Base-by-base conservation (phyloP, 2,329 filamentous ascomycete species). In the Trichoderma koningiopsis region DNA sequence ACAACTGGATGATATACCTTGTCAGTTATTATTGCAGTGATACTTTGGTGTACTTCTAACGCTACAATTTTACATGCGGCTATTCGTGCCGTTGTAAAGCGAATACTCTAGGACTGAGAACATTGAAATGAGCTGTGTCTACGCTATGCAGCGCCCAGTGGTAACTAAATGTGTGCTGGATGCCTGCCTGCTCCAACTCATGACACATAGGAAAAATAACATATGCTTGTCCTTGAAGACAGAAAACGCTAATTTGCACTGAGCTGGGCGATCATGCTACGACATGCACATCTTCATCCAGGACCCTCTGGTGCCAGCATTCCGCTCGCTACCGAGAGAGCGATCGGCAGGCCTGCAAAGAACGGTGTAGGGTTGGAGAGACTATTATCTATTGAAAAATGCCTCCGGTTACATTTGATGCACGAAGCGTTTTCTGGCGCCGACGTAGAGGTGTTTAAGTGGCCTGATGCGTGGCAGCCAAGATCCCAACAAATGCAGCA, bases 401-500 rank as follows among this genome's bases (percentile, higher is more conserved):
- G 55, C 55, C 31, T 31, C 31, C 37, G n/a, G 55, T 31, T 58
- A 35, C n/a, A 33, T 37, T 37, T 19, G 16, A 43, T n/a, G 40
- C 40, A 43, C 40, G 40, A 19, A 19, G 19, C 16, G 16, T 19
- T 43, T 37, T 37, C 55, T 58, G 55, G n/a, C 55, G 33, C 33
- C 22, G 11, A 59, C 35, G 35, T 24, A 10, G 40, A 40, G 57
- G 33, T 59, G 33, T 8, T 57, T 5, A 57, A 33, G 29, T 57
- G 27, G 29, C 27, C 35, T 35, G 11, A 43, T 37, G 27, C 37
- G n/a, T 35, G 29, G 53, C 49, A 64, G 33, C 24, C 33, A 37
- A 27, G 22, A 13, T 40, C 64, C 55, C 64, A 67, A 67, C 64
- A 52, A 33, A 58, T 57, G 37, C 62, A 65, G 49, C 49, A 56